phyloP scores from a whole-genome alignment of 352 stramenopile species.

The Pythium monospermum region DNA sequence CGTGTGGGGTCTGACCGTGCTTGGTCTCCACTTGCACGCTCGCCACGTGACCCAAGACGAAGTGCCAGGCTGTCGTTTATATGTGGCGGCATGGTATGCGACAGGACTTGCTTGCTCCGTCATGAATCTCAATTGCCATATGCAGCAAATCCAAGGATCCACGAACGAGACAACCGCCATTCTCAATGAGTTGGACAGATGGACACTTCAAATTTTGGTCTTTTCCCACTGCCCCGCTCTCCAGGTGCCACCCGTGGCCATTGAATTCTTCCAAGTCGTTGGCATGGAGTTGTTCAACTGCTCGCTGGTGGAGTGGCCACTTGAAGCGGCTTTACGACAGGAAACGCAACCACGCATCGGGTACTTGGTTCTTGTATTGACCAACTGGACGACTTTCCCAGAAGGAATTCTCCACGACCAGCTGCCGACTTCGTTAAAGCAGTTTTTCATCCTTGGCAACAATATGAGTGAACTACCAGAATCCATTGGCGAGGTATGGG shows the following conservation, averaged over 20 bases:
- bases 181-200: constrained; percentile 2
- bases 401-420: neutral
- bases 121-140: constrained; percentile 19
- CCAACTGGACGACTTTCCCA: neutral
- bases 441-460: too few relatives aligned
- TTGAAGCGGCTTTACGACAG: neutral
- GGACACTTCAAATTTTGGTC: neutral
- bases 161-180: neutral
- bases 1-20: too few relatives aligned
- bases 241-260: constrained; percentile 3
- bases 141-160: constrained; percentile 1
- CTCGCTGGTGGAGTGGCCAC: constrained; percentile 10
- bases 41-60: too few relatives aligned
- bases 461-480: constrained; percentile 3
- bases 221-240: constrained; percentile 17
- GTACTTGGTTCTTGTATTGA: neutral
- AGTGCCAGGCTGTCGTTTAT: constrained; percentile 1
- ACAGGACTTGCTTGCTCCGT: constrained; percentile 11
- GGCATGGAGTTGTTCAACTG: constrained; percentile 8
- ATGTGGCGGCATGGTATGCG: constrained; percentile 10
- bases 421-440: constrained; percentile 4
- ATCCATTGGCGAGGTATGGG: constrained; percentile 6
- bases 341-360: neutral
- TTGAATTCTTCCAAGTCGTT: constrained; percentile 2
- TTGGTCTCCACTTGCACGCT: too few relatives aligned